phyloP scores from a whole-genome alignment of 371 early-diverging fungal genomes.

The Lichtheimia ornata region DNA sequence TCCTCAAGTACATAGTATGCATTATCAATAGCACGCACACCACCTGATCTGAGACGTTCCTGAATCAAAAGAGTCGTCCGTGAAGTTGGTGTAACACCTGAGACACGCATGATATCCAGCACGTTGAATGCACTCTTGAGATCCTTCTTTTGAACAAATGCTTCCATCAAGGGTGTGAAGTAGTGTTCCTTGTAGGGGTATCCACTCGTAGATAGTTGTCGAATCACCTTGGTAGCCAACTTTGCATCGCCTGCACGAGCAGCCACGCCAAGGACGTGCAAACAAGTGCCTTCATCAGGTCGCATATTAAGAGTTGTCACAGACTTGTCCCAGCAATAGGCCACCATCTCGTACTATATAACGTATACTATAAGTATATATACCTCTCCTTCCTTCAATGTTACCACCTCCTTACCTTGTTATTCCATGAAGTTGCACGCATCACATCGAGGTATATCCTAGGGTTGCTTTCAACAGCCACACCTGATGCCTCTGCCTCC shows the following conservation, averaged over 20 bases:
- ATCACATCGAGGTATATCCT: slow-evolving; percentile 49
- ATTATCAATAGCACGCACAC: slow-evolving; percentile 41
- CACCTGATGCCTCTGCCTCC: slow-evolving; percentile 47
- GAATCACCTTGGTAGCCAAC: slow-evolving; percentile 62
- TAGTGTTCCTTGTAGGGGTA: slow-evolving; percentile 67
- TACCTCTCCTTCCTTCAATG: neutral
- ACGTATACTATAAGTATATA: neutral
- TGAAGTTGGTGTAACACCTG: slow-evolving; percentile 48
- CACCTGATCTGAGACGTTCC: slow-evolving; percentile 17
- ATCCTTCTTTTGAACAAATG: slow-evolving; percentile 57
- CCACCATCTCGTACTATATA: slow-evolving; percentile 32
- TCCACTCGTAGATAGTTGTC: slow-evolving; percentile 53
- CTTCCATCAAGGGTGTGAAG: slow-evolving; percentile 70
- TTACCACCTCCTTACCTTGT: slow-evolving; percentile 28
- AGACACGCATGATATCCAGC: slow-evolving; percentile 64
- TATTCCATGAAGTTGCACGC: slow-evolving; percentile 43
- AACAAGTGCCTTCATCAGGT: slow-evolving; percentile 69
- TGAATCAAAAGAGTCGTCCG: slow-evolving; percentile 43
- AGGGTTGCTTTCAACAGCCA: slow-evolving; percentile 43
- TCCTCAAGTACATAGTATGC: slow-evolving; percentile 59
- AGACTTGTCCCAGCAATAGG: slow-evolving; percentile 57
- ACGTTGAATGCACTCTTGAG: slow-evolving; percentile 67
- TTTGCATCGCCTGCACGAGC: slow-evolving; percentile 57
- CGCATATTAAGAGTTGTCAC: slow-evolving; percentile 33
- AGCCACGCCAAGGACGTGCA: slow-evolving; percentile 61